Evolutionary conservation across 2,329 filamentous ascomycete genomes (phyloP).

Genomic region (Diaporthe citri): DNA sequence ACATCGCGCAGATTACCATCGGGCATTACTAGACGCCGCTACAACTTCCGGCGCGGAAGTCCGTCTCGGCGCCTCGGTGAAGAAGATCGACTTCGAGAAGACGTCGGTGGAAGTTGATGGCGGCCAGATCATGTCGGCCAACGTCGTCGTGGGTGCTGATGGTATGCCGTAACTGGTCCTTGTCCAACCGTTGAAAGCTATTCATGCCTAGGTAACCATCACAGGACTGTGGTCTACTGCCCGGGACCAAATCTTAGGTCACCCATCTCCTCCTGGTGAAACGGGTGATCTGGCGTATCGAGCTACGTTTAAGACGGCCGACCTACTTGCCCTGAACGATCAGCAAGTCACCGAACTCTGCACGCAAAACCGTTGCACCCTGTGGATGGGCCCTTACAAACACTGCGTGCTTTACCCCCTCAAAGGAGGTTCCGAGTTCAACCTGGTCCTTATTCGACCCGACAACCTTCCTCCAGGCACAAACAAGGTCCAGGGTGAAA

Average conservation of each 20-base stretch:
- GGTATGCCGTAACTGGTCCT: constrained; percentile 15
- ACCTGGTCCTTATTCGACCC: background rate
- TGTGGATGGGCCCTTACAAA: constrained; percentile 5
- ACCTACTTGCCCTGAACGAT: constrained; percentile 29
- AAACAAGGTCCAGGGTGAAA: constrained; percentile 13
- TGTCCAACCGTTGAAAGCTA: background rate
- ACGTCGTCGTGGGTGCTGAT: constrained; percentile 34
- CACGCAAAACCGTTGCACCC: background rate
- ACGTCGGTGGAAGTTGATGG: constrained; percentile 27
- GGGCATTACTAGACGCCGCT: constrained; percentile 33
- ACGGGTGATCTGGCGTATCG: constrained; percentile 11
- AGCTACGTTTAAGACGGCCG: constrained; percentile 5
- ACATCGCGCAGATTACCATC: constrained; percentile 37
- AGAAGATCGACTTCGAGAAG: constrained; percentile 22
- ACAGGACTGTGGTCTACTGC: constrained; percentile 2
- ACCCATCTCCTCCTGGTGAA: background rate
- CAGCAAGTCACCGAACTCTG: constrained; percentile 2
- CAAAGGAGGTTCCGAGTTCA: background rate
- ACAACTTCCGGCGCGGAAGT: constrained; percentile 8
- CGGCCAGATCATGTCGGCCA: constrained; percentile 16
- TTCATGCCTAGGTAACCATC: constrained; percentile 14
- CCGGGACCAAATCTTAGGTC: background rate
- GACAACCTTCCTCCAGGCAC: background rate
- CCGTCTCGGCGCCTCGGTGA: constrained; percentile 22
- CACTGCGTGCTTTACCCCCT: background rate